phyloP scores from a whole-genome alignment of 495 filamentous ascomycete species.

The Rhypophila decipiens region DNA sequence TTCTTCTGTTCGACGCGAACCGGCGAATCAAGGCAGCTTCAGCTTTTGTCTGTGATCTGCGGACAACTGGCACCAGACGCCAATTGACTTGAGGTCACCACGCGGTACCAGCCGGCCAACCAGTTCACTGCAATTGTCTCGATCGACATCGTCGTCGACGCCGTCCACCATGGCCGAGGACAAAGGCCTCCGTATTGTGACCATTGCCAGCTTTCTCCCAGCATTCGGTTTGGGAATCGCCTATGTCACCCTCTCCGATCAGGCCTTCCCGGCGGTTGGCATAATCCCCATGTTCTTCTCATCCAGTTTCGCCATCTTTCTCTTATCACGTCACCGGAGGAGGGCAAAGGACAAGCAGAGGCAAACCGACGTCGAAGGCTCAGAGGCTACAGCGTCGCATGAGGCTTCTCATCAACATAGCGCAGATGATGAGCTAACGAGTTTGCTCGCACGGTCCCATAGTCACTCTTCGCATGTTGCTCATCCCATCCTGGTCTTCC shows the following conservation, averaged over 20 bases:
- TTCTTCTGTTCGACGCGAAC: too few relatives aligned
- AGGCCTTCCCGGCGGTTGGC: slow-evolving; percentile 32
- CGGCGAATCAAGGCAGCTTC: too few relatives aligned
- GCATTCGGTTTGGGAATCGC: slow-evolving; percentile 43
- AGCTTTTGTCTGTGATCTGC: too few relatives aligned
- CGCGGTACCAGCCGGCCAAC: too few relatives aligned
- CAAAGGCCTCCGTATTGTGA: slow-evolving; percentile 30
- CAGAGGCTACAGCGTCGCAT: not conserved
- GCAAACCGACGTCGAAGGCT: not conserved
- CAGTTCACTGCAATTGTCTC: too few relatives aligned
- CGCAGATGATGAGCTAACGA: slow-evolving; percentile 3
- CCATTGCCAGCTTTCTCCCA: slow-evolving; percentile 44
- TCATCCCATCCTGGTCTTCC: slow-evolving; percentile 33
- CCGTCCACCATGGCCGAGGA: slow-evolving; percentile 5
- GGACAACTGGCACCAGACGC: too few relatives aligned
- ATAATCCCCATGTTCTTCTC: slow-evolving; percentile 35
- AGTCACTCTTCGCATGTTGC: slow-evolving; percentile 6
- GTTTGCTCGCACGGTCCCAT: not conserved
- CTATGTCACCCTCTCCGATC: slow-evolving; percentile 32
- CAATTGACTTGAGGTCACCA: too few relatives aligned
- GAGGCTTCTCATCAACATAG: slow-evolving; percentile 9
- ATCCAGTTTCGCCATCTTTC: slow-evolving; percentile 18
- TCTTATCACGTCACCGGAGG: slow-evolving; percentile 17
- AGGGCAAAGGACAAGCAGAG: not conserved
- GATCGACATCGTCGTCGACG: too few relatives aligned